phyloP scores from a whole-genome alignment of 225 moss, liverwort and hornwort species.

The Ulota crispa region DNA sequence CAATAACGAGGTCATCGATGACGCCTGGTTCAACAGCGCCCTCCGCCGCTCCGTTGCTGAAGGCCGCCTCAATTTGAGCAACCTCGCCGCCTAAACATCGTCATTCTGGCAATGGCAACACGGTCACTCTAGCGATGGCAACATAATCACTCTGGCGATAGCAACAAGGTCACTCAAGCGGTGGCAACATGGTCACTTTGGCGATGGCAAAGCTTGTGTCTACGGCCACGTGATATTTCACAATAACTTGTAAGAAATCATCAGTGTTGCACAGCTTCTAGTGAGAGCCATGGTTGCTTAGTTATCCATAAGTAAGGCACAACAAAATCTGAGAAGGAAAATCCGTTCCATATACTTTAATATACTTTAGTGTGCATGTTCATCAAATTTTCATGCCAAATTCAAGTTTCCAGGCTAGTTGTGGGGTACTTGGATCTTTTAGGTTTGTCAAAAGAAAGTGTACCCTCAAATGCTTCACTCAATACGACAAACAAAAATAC shows the following conservation, averaged over 20 bases:
- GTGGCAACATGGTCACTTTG: background rate
- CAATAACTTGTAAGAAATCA: background rate
- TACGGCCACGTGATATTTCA: background rate
- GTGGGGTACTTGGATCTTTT: background rate
- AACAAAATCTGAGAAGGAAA: background rate
- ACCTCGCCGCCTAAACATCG: background rate
- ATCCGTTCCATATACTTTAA: background rate
- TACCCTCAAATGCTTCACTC: background rate
- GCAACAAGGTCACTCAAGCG: too few species aligned
- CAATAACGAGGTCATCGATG: slow-evolving; percentile 43
- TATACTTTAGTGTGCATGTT: background rate
- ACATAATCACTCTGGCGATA: background rate
- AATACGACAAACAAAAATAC: background rate
- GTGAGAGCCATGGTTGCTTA: too few species aligned
- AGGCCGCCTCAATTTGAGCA: slow-evolving; percentile 35
- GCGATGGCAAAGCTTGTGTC: background rate
- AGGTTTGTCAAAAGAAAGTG: background rate
- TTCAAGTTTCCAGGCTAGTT: background rate
- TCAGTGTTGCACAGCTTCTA: background rate
- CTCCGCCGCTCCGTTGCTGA: slow-evolving; percentile 54
- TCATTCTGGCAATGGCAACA: background rate
- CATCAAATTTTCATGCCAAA: background rate
- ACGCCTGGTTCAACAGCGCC: slow-evolving; percentile 48
- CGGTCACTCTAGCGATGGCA: background rate
- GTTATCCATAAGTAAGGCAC: background rate